Evolutionary conservation across 2,329 filamentous ascomycete species (phyloP), one percentile per base, ranked within the genome.

Genomic region (Cercospora citrullina): DNA sequence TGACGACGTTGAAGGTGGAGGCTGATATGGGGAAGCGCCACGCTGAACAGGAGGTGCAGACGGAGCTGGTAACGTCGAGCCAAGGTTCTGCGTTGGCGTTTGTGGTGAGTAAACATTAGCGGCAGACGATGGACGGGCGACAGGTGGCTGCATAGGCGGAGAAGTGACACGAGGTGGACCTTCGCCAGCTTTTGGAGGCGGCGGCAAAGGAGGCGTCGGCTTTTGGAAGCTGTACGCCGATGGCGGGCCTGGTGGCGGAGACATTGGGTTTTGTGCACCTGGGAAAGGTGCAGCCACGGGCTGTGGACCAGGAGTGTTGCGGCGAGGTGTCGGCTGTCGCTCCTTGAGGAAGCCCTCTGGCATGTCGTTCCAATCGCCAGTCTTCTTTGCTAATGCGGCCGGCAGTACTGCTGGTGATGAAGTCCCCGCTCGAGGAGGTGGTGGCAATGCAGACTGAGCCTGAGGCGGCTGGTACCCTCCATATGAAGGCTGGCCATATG

Each of bases 361-460:
- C 62, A 96, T 90, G 79, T 99, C 95, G 74, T 99, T 99, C 95
- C 95, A 99, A 74, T 91, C 91, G 30, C 90, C 87, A 71, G 90
- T 89, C 71, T 91, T 90, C 76, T 89, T 90, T 66, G 87, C 84
- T 75, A 88, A 89, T 9, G 91, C 87, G 18, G 92, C 88, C 23
- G 93, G 89, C 48, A 88, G 84, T 16, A 83, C 79, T 26, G 85
- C 85, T 12, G 87, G 85, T 16, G 91, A 90, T n/a, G 89, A 86
- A 39, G 88, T 89, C 28, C 87, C 85, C 69, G 87, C 88, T 70
- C 90, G 87, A 63, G 89, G 89, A 67, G 88, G 88, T 48, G 88
- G 89, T 31, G 86, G 84, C 59, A 87, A 78, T 48, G 77, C 75
- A 70, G 76, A 79, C 73, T 75, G 81, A 76, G 80, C 80, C 66